These are phyloP conservation scores for Coemansia sp. DNA, from an alignment of 192 early-diverging fungal genomes.

Conservation along the genomic window DNA sequence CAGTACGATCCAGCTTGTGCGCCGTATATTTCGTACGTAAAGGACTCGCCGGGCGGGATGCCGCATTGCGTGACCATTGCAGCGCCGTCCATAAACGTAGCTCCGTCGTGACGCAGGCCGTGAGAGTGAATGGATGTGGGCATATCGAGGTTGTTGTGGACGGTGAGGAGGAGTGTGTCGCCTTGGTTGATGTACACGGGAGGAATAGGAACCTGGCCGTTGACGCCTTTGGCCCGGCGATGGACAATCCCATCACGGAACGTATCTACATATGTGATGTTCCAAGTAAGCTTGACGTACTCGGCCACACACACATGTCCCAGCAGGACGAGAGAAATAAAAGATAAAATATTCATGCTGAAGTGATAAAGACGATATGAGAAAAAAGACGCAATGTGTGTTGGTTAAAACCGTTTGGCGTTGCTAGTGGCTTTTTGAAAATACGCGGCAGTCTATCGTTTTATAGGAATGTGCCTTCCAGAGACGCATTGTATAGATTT, in stretches of 20 bases:
- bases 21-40: slow-evolving; percentile 63
- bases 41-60: slow-evolving; percentile 60
- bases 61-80: slow-evolving; percentile 67
- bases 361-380: background rate
- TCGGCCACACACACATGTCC: background rate
- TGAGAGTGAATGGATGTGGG: slow-evolving; percentile 69
- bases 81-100: slow-evolving; percentile 65
- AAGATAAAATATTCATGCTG: background rate
- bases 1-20: slow-evolving; percentile 68
- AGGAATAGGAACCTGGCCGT: slow-evolving; percentile 58
- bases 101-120: slow-evolving; percentile 71
- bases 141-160: slow-evolving; percentile 53
- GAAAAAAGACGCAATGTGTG: background rate
- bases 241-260: slow-evolving; percentile 60
- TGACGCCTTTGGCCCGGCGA: slow-evolving; percentile 62
- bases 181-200: slow-evolving; percentile 15
- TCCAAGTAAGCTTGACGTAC: slow-evolving; percentile 46
- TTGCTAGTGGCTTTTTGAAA: too few species aligned
- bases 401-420: too few species aligned
- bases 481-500: too few species aligned
- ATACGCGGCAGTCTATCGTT: too few species aligned
- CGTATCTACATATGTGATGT: slow-evolving; percentile 59
- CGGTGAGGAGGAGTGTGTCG: slow-evolving; percentile 24
- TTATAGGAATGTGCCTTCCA: too few species aligned
- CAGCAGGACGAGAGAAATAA: background rate